Conservation (phyloP, 139 green algal species). For the Asterochloris erici region DNA sequence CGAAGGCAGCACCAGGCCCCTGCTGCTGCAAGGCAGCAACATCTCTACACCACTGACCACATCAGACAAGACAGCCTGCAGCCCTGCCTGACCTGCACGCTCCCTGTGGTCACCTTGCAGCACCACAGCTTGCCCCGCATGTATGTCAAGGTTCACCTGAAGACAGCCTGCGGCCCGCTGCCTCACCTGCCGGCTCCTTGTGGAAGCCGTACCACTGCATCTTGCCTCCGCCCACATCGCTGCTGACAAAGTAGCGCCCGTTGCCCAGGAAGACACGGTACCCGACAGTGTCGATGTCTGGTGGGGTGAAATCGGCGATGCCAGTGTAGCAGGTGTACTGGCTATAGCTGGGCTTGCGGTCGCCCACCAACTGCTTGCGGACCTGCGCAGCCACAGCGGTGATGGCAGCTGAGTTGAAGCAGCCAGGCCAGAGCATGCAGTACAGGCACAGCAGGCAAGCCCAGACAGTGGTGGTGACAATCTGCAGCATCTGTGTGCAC, state of each 20-base stretch:
- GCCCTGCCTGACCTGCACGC: no score
- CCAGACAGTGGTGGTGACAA: no score
- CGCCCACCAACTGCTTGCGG: slow-evolving; percentile 66
- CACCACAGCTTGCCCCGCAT: not conserved
- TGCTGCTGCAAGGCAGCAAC: no score
- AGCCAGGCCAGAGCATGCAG: not conserved
- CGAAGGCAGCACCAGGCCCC: no score
- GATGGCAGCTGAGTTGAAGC: not conserved
- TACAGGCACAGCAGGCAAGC: no score
- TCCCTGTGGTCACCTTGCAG: not conserved
- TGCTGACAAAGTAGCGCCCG: slow-evolving; percentile 96
- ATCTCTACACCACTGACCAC: no score
- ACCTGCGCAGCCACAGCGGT: slow-evolving; percentile 24
- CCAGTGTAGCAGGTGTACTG: slow-evolving; percentile 93
- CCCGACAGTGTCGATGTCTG: slow-evolving; percentile 81
- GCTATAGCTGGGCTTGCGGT: slow-evolving; percentile 63
- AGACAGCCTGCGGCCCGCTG: not conserved
- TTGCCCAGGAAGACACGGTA: slow-evolving; percentile 97
- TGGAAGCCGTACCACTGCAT: slow-evolving; percentile 99
- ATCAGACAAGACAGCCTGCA: no score
- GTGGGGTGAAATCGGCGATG: slow-evolving; percentile 88
- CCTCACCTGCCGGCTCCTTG: slow-evolving; percentile 72
- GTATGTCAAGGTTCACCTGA: not conserved
- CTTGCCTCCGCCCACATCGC: slow-evolving; percentile 93
- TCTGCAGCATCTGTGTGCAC: not conserved